Conservation (phyloP, 192 early-diverging fungal species). For the Ambispora gerdemannii region DNA sequence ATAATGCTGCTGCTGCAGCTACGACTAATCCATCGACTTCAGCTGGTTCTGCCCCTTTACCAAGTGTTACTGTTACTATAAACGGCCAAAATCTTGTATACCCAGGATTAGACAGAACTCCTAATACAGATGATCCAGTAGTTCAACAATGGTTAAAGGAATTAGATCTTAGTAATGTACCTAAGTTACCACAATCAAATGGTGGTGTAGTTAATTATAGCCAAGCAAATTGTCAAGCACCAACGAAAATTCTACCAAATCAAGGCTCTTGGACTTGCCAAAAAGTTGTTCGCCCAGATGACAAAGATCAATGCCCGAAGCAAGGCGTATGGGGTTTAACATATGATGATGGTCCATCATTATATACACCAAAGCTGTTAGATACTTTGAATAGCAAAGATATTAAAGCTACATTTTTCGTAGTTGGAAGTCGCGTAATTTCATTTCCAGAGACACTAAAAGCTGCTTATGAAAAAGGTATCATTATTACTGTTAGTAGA, state of each 20-base stretch:
- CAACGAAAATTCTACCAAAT: constrained; percentile 32
- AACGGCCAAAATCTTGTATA: background rate
- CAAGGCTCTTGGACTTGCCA: constrained; percentile 57
- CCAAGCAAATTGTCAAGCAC: constrained; percentile 7
- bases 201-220: constrained; percentile 26
- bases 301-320: constrained; percentile 47
- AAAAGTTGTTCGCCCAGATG: constrained; percentile 38
- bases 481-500: background rate
- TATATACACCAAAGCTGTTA: constrained; percentile 43
- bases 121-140: constrained; percentile 33
- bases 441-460: constrained; percentile 44
- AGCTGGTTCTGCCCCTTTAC: background rate
- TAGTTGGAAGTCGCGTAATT: constrained; percentile 51
- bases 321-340: constrained; percentile 55
- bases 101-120: constrained; percentile 31
- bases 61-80: background rate
- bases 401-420: constrained; percentile 54
- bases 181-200: constrained; percentile 38
- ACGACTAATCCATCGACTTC: background rate
- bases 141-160: constrained; percentile 43
- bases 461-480: constrained; percentile 37
- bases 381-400: constrained; percentile 41
- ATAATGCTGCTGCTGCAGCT: background rate
- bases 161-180: constrained; percentile 34
- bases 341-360: constrained; percentile 57